Evolutionary conservation across 2,329 filamentous ascomycete species (phyloP).

Genomic region (Hirsutella rhossiliensis): DNA sequence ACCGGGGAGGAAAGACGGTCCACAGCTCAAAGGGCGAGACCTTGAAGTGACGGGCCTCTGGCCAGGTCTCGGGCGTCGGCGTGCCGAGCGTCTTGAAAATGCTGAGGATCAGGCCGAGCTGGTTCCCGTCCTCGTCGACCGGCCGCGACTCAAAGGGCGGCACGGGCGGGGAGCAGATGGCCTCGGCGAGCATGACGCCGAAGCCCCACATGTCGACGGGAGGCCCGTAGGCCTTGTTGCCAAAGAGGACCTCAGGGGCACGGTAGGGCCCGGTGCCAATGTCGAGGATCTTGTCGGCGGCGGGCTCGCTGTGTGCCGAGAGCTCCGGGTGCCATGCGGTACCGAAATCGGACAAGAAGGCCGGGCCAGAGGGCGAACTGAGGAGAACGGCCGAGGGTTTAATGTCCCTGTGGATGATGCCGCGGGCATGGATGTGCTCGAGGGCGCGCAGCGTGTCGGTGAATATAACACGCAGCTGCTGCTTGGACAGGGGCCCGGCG

Average conservation of each 20-base stretch:
- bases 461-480: constrained; percentile 35
- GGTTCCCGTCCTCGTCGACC: constrained; percentile 69
- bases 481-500: constrained; percentile 11
- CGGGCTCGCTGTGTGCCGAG: constrained; percentile 50
- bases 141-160: constrained; percentile 72
- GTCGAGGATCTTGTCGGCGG: constrained; percentile 69
- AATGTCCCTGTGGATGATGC: constrained; percentile 84
- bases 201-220: constrained; percentile 82
- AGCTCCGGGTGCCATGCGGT: constrained; percentile 67
- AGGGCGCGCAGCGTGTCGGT: constrained; percentile 60
- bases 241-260: constrained; percentile 83
- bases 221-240: constrained; percentile 57
- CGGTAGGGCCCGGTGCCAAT: constrained; percentile 89
- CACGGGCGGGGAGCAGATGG: constrained; percentile 36
- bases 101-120: constrained; percentile 79
- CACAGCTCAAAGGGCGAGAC: constrained; percentile 88
- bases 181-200: constrained; percentile 77
- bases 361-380: constrained; percentile 52
- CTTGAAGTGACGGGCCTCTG: constrained; percentile 55
- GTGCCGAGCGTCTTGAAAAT: constrained; percentile 90
- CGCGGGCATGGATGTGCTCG: constrained; percentile 54
- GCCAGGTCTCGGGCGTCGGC: constrained; percentile 70
- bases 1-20: constrained; percentile 52
- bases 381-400: constrained; percentile 87
- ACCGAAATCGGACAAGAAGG: constrained; percentile 81